Evolutionary conservation across 2,329 filamentous ascomycete species (phyloP).

Genomic region (Aspergillus latus): DNA sequence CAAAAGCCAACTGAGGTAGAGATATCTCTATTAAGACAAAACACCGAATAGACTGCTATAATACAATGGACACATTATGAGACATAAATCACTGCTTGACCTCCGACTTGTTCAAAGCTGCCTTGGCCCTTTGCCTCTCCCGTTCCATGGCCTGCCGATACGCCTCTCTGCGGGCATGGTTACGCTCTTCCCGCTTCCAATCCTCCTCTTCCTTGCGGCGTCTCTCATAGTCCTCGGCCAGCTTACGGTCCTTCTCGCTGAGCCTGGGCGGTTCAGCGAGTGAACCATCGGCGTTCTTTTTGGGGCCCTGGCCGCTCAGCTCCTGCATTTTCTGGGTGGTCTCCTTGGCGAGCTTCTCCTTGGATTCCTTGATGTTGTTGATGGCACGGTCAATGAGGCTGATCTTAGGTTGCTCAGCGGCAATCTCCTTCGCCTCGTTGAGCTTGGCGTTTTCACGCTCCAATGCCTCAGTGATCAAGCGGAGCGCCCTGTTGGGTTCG

Average conservation of each 20-base stretch:
- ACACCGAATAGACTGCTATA: slow-evolving; percentile 3
- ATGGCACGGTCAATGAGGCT: slow-evolving; percentile 39
- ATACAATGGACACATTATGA: slow-evolving; percentile 23
- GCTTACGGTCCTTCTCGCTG: slow-evolving; percentile 35
- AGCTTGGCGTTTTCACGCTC: slow-evolving; percentile 18
- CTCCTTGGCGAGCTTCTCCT: slow-evolving; percentile 26
- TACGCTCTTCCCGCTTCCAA: slow-evolving; percentile 37
- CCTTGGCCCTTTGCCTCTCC: slow-evolving; percentile 27
- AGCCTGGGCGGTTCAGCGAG: slow-evolving; percentile 22
- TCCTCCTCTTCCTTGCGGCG: slow-evolving; percentile 32
- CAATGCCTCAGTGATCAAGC: slow-evolving; percentile 19
- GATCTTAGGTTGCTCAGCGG: slow-evolving; percentile 10
- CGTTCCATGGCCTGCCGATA: slow-evolving; percentile 26
- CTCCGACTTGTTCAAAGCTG: slow-evolving; percentile 18
- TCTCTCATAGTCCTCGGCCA: slow-evolving; percentile 32
- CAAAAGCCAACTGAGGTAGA: not conserved
- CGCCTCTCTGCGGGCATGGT: slow-evolving; percentile 33
- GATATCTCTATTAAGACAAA: slow-evolving; percentile 7
- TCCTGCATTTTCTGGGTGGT: slow-evolving; percentile 22
- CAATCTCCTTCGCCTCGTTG: slow-evolving; percentile 9
- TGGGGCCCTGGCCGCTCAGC: slow-evolving; percentile 24
- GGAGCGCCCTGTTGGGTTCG: slow-evolving; percentile 15
- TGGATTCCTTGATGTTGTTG: slow-evolving; percentile 31
- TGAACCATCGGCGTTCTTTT: slow-evolving; percentile 25
- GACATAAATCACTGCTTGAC: slow-evolving; percentile 12